Conservation (phyloP, 2,329 filamentous ascomycete genomes). For the Microcyclospora tardicrescens region DNA sequence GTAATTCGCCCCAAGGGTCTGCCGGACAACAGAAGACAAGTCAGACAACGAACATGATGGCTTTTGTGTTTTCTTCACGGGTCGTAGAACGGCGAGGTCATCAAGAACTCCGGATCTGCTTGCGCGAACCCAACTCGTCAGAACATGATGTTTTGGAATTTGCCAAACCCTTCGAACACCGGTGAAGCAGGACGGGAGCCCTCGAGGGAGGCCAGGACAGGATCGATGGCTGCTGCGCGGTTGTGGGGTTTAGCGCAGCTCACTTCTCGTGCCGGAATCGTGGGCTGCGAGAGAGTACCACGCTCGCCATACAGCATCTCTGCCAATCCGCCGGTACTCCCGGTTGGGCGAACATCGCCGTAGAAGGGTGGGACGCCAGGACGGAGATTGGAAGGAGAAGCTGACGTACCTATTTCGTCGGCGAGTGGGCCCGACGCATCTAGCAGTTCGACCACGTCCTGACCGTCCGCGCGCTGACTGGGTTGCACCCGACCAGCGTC, state of each 20-base stretch:
- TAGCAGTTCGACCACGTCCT: slow-evolving; percentile 22
- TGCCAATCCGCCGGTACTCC: slow-evolving; percentile 1
- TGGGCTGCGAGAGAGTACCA: background rate
- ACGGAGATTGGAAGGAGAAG: background rate
- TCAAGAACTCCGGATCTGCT: slow-evolving; percentile 16
- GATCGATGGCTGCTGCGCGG: no score
- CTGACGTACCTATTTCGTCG: slow-evolving; percentile 10
- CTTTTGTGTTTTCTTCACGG: background rate
- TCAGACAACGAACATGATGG: no score
- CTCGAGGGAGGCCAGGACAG: no score
- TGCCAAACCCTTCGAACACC: background rate
- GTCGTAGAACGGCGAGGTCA: slow-evolving; percentile 13
- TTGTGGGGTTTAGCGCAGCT: no score
- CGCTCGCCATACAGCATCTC: slow-evolving; percentile 6
- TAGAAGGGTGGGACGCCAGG: slow-evolving; percentile 3
- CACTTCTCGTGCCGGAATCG: no score
- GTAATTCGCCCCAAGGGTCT: no score
- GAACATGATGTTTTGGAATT: background rate
- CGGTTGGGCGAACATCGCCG: background rate
- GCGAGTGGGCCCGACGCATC: slow-evolving; percentile 8
- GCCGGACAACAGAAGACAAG: no score
- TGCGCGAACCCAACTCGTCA: background rate
- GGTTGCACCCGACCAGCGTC: slow-evolving; percentile 15
- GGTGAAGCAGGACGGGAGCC: no score
- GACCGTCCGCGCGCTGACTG: slow-evolving; percentile 13